Evolutionary conservation across 139 green algal genomes (phyloP), one percentile per base, ranked within the genome.

Genomic region (Edaphochlamys debaryana): DNA sequence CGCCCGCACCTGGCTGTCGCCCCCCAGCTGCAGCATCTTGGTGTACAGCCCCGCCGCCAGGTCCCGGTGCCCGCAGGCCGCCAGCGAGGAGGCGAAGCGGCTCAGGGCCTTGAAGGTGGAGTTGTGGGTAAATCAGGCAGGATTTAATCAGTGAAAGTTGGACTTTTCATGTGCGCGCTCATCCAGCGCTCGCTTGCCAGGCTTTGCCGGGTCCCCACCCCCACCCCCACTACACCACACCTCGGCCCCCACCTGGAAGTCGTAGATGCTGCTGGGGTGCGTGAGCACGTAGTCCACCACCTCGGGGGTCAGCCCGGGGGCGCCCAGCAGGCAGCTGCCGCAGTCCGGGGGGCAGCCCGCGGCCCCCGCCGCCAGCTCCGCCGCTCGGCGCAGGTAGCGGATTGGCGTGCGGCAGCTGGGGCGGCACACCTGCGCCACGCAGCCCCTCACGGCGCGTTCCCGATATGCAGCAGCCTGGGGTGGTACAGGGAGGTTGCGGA

Each of bases 371-470:
- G 52, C 67, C 45, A 94, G 79, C 74, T 94, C 91, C 20, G 88
- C 89, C 0, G 89, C 91, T 4, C 91, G 80, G 13, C 91, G 77
- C 42, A 94, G 77, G 80, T 91, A 92, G 30, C 84, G 81, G 19
- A 93, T 64, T 1, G 89, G 85, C 20, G 90, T 69, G 4, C 40
- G 48, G 64, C 83, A 87, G 48, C 54, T 22, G 29, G 76, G 75
- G 34, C 29, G 40, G 75, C 74, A 91, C 32, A 90, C 73, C 23
- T 54, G 34, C 48, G 85, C 67, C 2, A 93, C 48, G 69, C 91
- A 94, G 29, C 70, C 76, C 2, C 79, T 75, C 9, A 87, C 86
- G 0, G 85, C 88, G 8, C 37, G 71, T 41, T 92, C 87, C 1
- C 91, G 80, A 52, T 91, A 94, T 42, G 92, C 84, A 23, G 84